Base-by-base conservation (phyloP, 208 protist species). In the Leishmania tropica region DNA sequence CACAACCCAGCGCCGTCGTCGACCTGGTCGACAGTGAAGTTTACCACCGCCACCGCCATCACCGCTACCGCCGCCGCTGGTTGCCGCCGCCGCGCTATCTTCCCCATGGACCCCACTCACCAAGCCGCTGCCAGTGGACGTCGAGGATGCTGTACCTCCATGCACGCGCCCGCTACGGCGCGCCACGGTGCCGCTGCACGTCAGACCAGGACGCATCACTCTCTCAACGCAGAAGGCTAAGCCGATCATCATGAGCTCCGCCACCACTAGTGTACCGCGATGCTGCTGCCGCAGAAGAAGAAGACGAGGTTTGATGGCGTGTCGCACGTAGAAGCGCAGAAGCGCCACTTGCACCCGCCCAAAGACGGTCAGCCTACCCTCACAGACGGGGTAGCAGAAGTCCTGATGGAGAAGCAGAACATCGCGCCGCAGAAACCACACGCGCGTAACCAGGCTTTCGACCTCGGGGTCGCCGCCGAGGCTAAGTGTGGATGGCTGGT, bases 361-460 rank as follows among this genome's bases (percentile, higher is more conserved):
- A 11, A 72, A 53, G 13, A 77, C 28, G 21, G 77, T 65, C 47
- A 93, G 76, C 37, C 72, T 78, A 11, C 75, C 90, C 64, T 91
- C 90, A 72, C 90, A 93, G 42, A 90, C 40, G 3, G 81, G 37
- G 73, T 84, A 85, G 81, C 90, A 93, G 42, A 89, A 88, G 0
- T 75, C 62, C 28, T 64, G 56, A 70, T 91, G 90, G 7, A 84
- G 74, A 65, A 54, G 60, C 71, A 83, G 80, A 24, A 89, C 47
- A 37, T 83, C 81, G 7, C 81, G 79, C 11, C 83, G 75, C 51
- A 85, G 75, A 71, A 85, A 90, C 87, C 89, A 90, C 51, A 83
- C 68, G 3, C 79, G 35, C 24, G 81, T 79, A 62, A 81, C 53
- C 8, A 85, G 51, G 15, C 40, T 73, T 45, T 81, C 82, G 40